Percentiles rank a stretch among this genome's conserved stretches.
Conservation (phyloP, 2,329 filamentous ascomycete genomes). For the Cercospora beticola region DNA sequence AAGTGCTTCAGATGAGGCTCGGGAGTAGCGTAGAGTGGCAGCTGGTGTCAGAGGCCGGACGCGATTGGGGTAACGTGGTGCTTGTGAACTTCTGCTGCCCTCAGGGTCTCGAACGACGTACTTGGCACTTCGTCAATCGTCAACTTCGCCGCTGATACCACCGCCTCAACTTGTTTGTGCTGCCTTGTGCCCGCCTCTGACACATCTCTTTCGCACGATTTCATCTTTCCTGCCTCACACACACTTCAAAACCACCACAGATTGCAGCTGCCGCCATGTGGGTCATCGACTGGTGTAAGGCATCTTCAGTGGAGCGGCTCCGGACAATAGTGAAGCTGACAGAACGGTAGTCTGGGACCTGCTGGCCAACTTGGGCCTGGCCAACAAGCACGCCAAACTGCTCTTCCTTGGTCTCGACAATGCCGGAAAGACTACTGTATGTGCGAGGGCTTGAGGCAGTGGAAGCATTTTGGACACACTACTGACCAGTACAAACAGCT, state of each 20-base stretch:
- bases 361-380: constrained; percentile 78
- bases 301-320: constrained; percentile 1
- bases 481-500: constrained; percentile 45
- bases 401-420: constrained; percentile 92
- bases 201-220: neutral
- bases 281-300: constrained; percentile 92
- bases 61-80: constrained; percentile 3
- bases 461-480: neutral
- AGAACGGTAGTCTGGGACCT: constrained; percentile 73
- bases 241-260: neutral
- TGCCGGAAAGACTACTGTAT: constrained; percentile 81
- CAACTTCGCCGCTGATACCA: neutral
- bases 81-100: neutral
- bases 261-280: constrained; percentile 60
- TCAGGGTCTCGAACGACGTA: constrained; percentile 2
- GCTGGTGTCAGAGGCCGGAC: neutral
- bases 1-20: neutral
- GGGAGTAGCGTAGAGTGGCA: neutral
- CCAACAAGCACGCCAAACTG: constrained; percentile 96
- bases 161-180: neutral
- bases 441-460: constrained; percentile 11
- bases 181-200: neutral
- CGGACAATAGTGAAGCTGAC: constrained; percentile 18
- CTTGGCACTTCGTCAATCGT: constrained; percentile 3
- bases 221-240: neutral